A percentile compares a stretch with the other conserved stretches of the same genome.
These are phyloP conservation scores for Solanum microdontum DNA, from an alignment of 257 asterid species.

Conservation along the genomic window DNA sequence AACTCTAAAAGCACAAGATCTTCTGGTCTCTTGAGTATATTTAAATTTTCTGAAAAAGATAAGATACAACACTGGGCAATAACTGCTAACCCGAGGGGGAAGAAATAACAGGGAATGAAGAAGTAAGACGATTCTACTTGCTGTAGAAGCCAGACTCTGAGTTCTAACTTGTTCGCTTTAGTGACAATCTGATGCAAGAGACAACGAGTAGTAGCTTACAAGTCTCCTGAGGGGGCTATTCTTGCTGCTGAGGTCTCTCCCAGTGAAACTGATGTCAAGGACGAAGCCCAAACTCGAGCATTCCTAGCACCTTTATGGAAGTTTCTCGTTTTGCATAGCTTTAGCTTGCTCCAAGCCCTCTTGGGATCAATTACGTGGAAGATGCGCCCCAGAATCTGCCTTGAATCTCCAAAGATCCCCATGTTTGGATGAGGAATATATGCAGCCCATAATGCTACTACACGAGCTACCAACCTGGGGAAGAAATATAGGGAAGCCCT, in stretches of 20 bases:
- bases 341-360: slow-evolving; percentile 53
- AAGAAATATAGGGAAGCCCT: slow-evolving; percentile 34
- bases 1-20: background rate
- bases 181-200: slow-evolving; percentile 3
- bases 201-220: slow-evolving; percentile 1
- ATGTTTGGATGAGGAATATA: slow-evolving; percentile 42
- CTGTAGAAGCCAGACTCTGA: background rate
- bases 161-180: background rate
- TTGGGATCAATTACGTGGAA: slow-evolving; percentile 46
- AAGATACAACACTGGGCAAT: background rate
- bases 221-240: slow-evolving; percentile 24
- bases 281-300: slow-evolving; percentile 80
- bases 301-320: slow-evolving; percentile 55
- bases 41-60: background rate
- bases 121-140: background rate
- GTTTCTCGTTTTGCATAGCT: slow-evolving; percentile 47
- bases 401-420: slow-evolving; percentile 51
- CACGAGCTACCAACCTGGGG: slow-evolving; percentile 27
- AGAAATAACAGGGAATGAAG: background rate
- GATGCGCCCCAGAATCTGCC: slow-evolving; percentile 44
- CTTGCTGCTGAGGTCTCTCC: slow-evolving; percentile 45
- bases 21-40: background rate
- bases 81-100: background rate
- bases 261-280: slow-evolving; percentile 60
- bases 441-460: slow-evolving; percentile 41